Percentiles rank a stretch among this genome's conserved stretches.
These are phyloP conservation scores for Didymosphaeria variabile DNA, from an alignment of 2,329 filamentous ascomycete species.

Conservation along the genomic window DNA sequence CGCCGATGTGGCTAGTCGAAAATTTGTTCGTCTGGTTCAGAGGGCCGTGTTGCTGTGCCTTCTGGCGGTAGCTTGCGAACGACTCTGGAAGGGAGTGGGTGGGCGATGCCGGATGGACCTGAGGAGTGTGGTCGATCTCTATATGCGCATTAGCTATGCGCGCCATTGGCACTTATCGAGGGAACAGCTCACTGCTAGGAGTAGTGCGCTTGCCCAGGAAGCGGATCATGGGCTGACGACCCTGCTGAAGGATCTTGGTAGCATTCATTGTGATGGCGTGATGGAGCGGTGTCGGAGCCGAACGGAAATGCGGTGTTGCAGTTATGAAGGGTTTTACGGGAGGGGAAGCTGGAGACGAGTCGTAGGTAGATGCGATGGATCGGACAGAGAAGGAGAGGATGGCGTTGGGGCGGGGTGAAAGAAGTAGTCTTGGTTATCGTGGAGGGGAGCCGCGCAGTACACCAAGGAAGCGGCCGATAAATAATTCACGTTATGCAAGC, in stretches of 20 bases:
- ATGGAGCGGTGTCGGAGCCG: conserved; percentile 21
- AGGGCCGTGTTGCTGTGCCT: conserved; percentile 80
- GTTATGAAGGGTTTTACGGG: neutral
- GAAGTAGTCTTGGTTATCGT: conserved; percentile 15
- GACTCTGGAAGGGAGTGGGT: conserved; percentile 70
- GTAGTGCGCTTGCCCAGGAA: conserved; percentile 60
- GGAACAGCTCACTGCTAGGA: conserved; percentile 52
- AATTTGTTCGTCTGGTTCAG: conserved; percentile 55
- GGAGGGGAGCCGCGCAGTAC: conserved; percentile 27
- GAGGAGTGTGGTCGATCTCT: conserved; percentile 79
- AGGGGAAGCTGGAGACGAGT: conserved; percentile 3
- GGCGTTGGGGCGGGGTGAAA: conserved; percentile 14
- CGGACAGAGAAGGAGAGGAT: conserved; percentile 10
- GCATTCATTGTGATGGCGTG: conserved; percentile 52
- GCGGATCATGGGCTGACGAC: conserved; percentile 61
- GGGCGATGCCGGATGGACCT: conserved; percentile 77
- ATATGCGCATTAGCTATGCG: conserved; percentile 28
- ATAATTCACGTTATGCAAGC: conserved; percentile 17
- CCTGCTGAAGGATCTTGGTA: conserved; percentile 56
- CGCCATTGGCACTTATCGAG: conserved; percentile 1
- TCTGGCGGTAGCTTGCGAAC: conserved; percentile 80
- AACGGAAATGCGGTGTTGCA: conserved; percentile 6
- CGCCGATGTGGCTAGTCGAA: conserved; percentile 61
- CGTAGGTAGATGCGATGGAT: neutral
- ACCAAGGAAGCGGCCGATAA: conserved; percentile 17